These are phyloP conservation scores for Fusarium paranaense DNA, from an alignment of 2,329 filamentous ascomycete genomes.

Conservation along the genomic window DNA sequence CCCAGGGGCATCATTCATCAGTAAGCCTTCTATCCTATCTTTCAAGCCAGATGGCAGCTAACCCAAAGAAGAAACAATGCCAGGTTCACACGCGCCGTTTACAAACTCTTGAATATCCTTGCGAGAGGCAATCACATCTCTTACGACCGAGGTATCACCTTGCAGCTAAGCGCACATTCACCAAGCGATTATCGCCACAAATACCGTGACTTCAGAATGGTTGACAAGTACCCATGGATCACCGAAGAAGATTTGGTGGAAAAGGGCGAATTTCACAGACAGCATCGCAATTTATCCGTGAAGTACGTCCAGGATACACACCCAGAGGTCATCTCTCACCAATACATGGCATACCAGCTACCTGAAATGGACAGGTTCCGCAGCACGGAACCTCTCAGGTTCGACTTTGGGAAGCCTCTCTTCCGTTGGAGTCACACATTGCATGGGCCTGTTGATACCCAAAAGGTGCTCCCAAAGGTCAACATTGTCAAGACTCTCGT, in stretches of 20 bases:
- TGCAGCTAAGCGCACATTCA: not conserved
- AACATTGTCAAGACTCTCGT: not conserved
- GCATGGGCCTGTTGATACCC: not conserved
- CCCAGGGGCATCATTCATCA: not conserved
- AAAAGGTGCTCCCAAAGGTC: not conserved
- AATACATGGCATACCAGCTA: not conserved
- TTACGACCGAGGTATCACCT: not conserved
- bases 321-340: not conserved
- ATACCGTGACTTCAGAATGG: not conserved
- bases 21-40: not conserved
- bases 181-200: not conserved
- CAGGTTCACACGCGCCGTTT: not conserved
- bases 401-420: not conserved
- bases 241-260: not conserved
- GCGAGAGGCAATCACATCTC: not conserved
- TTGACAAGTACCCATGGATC: not conserved
- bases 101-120: not conserved
- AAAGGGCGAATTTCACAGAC: not conserved
- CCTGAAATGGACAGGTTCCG: not conserved
- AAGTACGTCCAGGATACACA: not conserved
- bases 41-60: not conserved
- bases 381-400: not conserved
- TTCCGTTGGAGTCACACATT: not conserved
- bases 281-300: not conserved
- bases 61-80: not conserved